phyloP scores from a whole-genome alignment of 441 rosid species.

The Bruguiera hainesii region DNA sequence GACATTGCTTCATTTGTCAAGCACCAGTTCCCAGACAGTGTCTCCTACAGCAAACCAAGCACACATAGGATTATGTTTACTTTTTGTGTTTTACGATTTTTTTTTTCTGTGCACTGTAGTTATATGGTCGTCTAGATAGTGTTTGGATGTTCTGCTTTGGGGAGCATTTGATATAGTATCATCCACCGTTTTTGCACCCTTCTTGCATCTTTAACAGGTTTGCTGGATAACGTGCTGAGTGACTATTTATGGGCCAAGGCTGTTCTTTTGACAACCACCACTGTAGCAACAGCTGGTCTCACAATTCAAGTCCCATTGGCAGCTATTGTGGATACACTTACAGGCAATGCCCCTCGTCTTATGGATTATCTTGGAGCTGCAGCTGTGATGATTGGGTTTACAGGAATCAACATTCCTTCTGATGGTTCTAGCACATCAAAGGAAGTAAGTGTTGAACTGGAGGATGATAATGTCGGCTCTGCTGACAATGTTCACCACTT shows the following conservation, averaged over 20 bases:
- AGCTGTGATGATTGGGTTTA: slow-evolving; percentile 86
- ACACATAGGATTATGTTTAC: too few species aligned
- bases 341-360: slow-evolving; percentile 64
- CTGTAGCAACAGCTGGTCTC: slow-evolving; percentile 93
- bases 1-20: too few species aligned
- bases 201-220: slow-evolving; percentile 41
- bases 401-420: slow-evolving; percentile 81
- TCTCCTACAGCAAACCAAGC: too few species aligned
- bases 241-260: slow-evolving; percentile 98
- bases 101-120: too few species aligned
- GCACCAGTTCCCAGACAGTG: too few species aligned
- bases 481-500: slow-evolving; percentile 16
- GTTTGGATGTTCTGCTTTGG: neutral
- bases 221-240: slow-evolving; percentile 87
- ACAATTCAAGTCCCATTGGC: slow-evolving; percentile 95
- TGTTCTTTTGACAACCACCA: slow-evolving; percentile 81
- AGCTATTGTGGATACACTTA: slow-evolving; percentile 69
- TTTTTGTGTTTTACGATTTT: too few species aligned
- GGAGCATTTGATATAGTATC: neutral
- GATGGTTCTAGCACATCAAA: slow-evolving; percentile 43
- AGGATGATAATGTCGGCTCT: slow-evolving; percentile 31
- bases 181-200: neutral
- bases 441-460: slow-evolving; percentile 36
- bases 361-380: slow-evolving; percentile 75
- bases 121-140: too few species aligned